These are phyloP conservation scores for Micractinium conductrix DNA, from an alignment of 139 green algal species.

Conservation along the genomic window DNA sequence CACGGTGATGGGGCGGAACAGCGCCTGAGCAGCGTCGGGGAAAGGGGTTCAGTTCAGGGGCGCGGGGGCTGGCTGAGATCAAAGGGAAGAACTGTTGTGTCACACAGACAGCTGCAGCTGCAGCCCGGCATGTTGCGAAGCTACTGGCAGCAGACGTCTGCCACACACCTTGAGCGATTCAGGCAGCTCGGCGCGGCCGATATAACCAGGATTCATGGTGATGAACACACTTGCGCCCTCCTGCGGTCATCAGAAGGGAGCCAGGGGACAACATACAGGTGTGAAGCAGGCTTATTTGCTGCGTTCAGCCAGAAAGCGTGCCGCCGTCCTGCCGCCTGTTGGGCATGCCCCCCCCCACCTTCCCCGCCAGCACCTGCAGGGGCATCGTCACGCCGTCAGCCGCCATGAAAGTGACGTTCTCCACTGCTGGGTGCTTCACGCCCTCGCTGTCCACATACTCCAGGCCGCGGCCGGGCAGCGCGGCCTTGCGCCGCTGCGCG, in stretches of 20 bases:
- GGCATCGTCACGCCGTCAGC: conserved; percentile 88
- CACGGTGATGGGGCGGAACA: conserved; percentile 94
- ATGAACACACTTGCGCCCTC: conserved; percentile 91
- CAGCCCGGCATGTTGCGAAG: not conserved
- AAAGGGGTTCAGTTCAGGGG: not conserved
- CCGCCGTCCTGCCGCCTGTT: not conserved
- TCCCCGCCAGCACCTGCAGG: too few relatives aligned
- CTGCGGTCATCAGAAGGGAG: not conserved
- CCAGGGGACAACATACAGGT: not conserved
- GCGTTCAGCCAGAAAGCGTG: not conserved
- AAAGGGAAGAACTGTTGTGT: not conserved
- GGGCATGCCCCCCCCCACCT: not conserved
- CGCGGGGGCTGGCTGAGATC: not conserved
- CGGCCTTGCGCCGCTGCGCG: conserved; percentile 81
- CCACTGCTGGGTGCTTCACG: conserved; percentile 69
- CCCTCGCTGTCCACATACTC: conserved; percentile 84
- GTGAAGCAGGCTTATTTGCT: not conserved
- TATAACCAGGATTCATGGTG: conserved; percentile 96
- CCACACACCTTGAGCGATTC: conserved; percentile 83
- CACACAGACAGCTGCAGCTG: too few relatives aligned
- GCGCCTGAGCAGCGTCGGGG: conserved; percentile 37
- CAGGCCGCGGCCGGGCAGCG: conserved; percentile 84
- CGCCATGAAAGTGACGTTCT: conserved; percentile 79
- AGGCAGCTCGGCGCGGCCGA: conserved; percentile 85
- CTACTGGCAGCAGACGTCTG: not conserved